Evolutionary conservation across 2,329 filamentous ascomycete species (phyloP).

Genomic region (Sporothrix brunneoviolacea): DNA sequence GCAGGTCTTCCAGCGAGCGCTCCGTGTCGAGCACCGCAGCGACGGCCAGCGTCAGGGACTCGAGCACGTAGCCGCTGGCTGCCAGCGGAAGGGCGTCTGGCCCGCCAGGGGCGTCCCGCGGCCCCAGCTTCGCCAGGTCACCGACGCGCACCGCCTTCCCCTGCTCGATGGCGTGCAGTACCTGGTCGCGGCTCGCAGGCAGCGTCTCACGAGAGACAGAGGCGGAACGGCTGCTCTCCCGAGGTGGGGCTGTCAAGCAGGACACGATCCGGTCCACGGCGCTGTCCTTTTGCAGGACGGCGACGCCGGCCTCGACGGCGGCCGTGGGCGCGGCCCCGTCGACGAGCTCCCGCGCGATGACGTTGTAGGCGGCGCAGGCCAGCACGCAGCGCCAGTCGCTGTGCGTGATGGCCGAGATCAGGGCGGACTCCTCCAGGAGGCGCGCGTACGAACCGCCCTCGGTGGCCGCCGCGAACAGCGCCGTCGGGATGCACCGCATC

Average conservation of each 20-base stretch:
- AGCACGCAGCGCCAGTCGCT: conserved; percentile 30
- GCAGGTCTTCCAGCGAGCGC: conserved; percentile 34
- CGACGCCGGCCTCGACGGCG: conserved; percentile 26
- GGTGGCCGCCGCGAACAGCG: conserved; percentile 29
- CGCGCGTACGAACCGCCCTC: not conserved
- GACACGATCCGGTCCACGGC: too few species aligned
- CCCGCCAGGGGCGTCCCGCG: conserved; percentile 7
- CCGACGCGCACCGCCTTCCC: conserved; percentile 22
- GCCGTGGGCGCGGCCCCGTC: conserved; percentile 18
- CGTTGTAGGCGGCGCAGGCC: conserved; percentile 36
- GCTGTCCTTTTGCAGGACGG: too few species aligned
- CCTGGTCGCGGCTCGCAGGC: too few species aligned
- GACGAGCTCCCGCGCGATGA: conserved; percentile 30
- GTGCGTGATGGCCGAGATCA: conserved; percentile 35
- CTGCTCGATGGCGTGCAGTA: conserved; percentile 22
- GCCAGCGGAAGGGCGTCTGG: conserved; percentile 21
- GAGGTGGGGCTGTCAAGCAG: too few species aligned
- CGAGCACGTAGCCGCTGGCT: conserved; percentile 36
- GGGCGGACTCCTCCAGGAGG: conserved; percentile 27
- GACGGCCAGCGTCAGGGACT: conserved; percentile 34
- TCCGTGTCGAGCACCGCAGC: conserved; percentile 34
- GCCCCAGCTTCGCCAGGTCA: conserved; percentile 28
- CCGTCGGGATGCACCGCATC: conserved; percentile 43
- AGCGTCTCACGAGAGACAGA: too few species aligned
- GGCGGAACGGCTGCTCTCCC: too few species aligned